Base-by-base conservation (phyloP, 176 grass and related monocot genomes). In the Musa beccarii region DNA sequence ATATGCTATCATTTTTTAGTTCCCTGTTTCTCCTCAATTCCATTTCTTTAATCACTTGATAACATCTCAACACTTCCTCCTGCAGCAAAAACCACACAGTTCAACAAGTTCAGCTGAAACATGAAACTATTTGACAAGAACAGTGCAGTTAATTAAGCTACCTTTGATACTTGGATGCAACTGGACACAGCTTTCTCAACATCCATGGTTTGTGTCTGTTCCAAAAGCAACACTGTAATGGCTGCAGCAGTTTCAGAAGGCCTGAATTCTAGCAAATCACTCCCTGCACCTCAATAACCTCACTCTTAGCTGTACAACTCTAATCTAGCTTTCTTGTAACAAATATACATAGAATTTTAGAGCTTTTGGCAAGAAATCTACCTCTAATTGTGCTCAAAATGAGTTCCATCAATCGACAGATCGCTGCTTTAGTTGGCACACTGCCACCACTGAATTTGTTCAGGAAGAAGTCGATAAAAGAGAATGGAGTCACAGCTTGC, bases 201-300 rank as follows among this genome's bases (percentile, higher is more conserved):
- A 75, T 92, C 81, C 53, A 83, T 75, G 49, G 65, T 86, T 82
- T 78, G 82, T 59, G 63, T 79, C 83, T 92, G 87, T 83, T 82
- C 93, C 9, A 85, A 68, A 1, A 86, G 87, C 7, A 78, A 71
- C 22, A 96, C 83, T 69, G 85, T 81, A 22, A 89, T 79, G 81
- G 89, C 86, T 29, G 89, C 89, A 83, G 93, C 93, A 71, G 86
- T 86, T 83, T 92, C 89, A 5, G 87, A 92, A 25, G 93, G 85
- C 80, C 79, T 96, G 81, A 96, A 92, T 43, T 77, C 81, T 71
- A 90, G 71, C 59, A 96, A 96, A 85, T 92, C 89, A 79, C 52
- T 81, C 63, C 75, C 93, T 96, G 85, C 51, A 81, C 78, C 79
- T 24, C 59, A 76, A 79, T 65, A 74, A 81, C 10, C 11, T 43